Percentiles rank a stretch among this genome's conserved stretches.
Conservation (phyloP, 2,329 filamentous ascomycete genomes). For the Aspergillus pseudoviridinutans region DNA sequence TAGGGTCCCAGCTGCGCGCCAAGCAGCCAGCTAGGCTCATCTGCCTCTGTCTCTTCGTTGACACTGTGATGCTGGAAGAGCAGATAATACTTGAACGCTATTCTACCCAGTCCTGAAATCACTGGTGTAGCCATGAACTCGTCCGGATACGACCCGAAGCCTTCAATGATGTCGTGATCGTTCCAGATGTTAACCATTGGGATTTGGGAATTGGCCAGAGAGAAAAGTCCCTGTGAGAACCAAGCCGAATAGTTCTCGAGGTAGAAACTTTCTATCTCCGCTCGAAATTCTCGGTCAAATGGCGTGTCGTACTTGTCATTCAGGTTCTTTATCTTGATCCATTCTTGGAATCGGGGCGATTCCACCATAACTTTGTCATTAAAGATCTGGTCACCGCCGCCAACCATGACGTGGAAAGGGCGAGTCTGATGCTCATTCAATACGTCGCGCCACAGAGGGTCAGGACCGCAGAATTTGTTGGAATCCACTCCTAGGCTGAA, state of each 20-base stretch:
- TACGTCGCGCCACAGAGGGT: constrained; percentile 95
- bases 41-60: constrained; percentile 69
- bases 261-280: constrained; percentile 85
- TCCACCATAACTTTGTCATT: constrained; percentile 80
- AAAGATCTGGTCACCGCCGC: constrained; percentile 95
- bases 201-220: constrained; percentile 89
- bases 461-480: constrained; percentile 80
- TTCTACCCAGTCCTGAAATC: constrained; percentile 80
- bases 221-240: constrained; percentile 94
- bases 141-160: constrained; percentile 88
- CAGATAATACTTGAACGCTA: constrained; percentile 98
- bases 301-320: constrained; percentile 73
- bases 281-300: constrained; percentile 77
- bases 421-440: constrained; percentile 85
- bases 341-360: constrained; percentile 72
- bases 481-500: constrained; percentile 79
- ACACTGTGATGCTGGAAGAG: constrained; percentile 96
- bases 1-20: constrained; percentile 80
- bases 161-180: constrained; percentile 88
- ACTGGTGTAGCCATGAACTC: constrained; percentile 88
- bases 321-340: constrained; percentile 77
- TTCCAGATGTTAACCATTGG: constrained; percentile 99
- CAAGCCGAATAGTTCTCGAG: constrained; percentile 85
- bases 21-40: constrained; percentile 89
- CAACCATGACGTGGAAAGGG: constrained; percentile 97